Evolutionary conservation across 768 basidiomycete species (phyloP).

Genomic region (Amanita thiersii): DNA sequence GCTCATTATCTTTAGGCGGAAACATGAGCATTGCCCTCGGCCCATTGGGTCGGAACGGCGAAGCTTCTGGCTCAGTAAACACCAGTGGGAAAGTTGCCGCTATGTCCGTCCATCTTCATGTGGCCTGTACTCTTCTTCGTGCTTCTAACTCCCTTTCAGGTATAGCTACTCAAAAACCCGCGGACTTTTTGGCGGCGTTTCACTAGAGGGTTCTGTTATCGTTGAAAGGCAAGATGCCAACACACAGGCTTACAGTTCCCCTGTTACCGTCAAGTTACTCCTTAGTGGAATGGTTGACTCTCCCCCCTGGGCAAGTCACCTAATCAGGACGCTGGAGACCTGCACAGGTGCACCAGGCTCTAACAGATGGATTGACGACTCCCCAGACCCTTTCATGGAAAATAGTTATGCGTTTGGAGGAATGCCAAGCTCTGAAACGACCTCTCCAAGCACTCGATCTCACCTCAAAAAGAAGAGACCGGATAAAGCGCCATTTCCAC

Average conservation of each 20-base stretch:
- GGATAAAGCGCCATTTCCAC: slow-evolving; percentile 45
- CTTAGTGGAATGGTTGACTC: slow-evolving; percentile 69
- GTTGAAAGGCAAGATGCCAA: slow-evolving; percentile 94
- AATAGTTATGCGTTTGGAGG: slow-evolving; percentile 52
- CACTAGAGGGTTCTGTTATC: slow-evolving; percentile 83
- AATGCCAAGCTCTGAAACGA: slow-evolving; percentile 29
- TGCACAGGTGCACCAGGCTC: slow-evolving; percentile 66
- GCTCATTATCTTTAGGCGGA: slow-evolving; percentile 84
- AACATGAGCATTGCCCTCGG: slow-evolving; percentile 87
- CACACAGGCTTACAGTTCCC: slow-evolving; percentile 64
- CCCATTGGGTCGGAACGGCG: slow-evolving; percentile 91
- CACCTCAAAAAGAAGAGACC: slow-evolving; percentile 41
- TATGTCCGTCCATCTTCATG: slow-evolving; percentile 44
- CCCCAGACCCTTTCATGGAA: slow-evolving; percentile 21
- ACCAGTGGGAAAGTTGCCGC: slow-evolving; percentile 84
- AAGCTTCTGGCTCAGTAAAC: slow-evolving; percentile 78
- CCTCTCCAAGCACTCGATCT: slow-evolving; percentile 21
- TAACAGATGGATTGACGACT: slow-evolving; percentile 60
- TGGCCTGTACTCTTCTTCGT: slow-evolving; percentile 2
- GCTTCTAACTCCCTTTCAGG: slow-evolving; percentile 29
- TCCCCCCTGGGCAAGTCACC: slow-evolving; percentile 70
- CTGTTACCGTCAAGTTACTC: slow-evolving; percentile 72
- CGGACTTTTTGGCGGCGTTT: slow-evolving; percentile 90
- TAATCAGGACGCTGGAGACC: slow-evolving; percentile 68
- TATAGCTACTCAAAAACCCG: slow-evolving; percentile 90